Evolutionary conservation across 1,139 yeast species (phyloP), one percentile per base, ranked within the genome.

Genomic region (Hemisphaericaspora xylofermentans): DNA sequence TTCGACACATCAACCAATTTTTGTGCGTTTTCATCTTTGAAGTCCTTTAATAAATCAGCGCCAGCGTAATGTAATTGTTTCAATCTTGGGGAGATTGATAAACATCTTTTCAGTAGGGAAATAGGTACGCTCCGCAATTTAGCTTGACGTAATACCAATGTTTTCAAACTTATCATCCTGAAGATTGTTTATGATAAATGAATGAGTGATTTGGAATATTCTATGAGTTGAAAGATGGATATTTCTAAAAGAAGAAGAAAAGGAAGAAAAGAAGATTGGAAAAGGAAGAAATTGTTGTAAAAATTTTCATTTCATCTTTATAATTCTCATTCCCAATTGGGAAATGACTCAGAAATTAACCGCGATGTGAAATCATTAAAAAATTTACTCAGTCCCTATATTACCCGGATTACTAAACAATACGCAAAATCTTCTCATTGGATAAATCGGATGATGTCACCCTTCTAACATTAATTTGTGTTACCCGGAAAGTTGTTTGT

Each of bases 1-100:
- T 88, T 88, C 46, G 83, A 75, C 38, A 89, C 96, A 51, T 91
- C 95, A 36, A 89, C 96, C 45, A 81, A 80, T 54, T 95, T 96
- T 55, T 68, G 73, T 39, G 66, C 66, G 44, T 64, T 53, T 33
- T 66, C 68, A 41, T 63, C 68, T 19, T 54, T 51, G 49, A 70
- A 63, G 27, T 60, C 50, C 44, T 68, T 68, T 48, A 68, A 60
- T 41, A 70, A 60, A 40, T 66, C 66, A 19, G 68, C 76, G 32
- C 76, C 76, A 88, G 48, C 50, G 28, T 46, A 46, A 21, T 41
- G 41, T 32, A 46, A 43, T 43, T 44, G 42, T 15, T 39, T 27
- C 3, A 36, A 18, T 12, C 31, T 22, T 9, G 43, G 27, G 12
- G 33, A 25, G 19, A 29, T 30, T 12, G 38, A 34, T 26, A 40